A percentile compares a stretch with the other conserved stretches of the same genome.
These are phyloP conservation scores for Daldinia sp. DNA, from an alignment of 2,329 filamentous ascomycete species.

Conservation along the genomic window DNA sequence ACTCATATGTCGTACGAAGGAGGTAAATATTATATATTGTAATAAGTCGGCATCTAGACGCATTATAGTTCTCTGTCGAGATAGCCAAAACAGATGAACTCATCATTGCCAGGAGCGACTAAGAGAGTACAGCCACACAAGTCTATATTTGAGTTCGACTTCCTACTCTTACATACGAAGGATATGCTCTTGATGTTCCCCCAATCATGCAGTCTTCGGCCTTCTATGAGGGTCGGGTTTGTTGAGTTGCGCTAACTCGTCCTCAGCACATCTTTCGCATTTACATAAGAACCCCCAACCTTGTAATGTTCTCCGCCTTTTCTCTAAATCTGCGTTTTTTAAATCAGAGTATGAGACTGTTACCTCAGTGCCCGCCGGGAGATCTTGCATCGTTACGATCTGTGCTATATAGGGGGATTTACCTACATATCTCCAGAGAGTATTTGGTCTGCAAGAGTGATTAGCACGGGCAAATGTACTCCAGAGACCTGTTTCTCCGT, in stretches of 20 bases:
- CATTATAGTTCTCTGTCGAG: too few species aligned
- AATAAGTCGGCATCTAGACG: too few species aligned
- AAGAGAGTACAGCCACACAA: too few species aligned
- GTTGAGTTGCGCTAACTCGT: not conserved
- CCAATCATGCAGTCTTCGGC: too few species aligned
- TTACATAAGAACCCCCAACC: not conserved
- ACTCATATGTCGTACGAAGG: too few species aligned
- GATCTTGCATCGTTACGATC: not conserved
- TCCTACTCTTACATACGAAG: too few species aligned
- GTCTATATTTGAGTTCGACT: too few species aligned
- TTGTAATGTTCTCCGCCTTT: not conserved
- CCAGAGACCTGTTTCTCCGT: not conserved
- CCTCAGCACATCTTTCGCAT: slow-evolving; percentile 1
- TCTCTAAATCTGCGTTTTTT: not conserved
- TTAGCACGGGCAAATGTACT: not conserved
- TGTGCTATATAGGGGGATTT: not conserved
- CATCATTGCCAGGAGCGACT: too few species aligned
- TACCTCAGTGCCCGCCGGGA: not conserved
- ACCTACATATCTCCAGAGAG: not conserved
- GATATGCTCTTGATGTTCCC: too few species aligned
- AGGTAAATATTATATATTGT: too few species aligned
- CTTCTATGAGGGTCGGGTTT: too few species aligned
- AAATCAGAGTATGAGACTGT: not conserved
- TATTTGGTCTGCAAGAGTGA: slow-evolving; percentile 5
- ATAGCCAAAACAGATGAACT: too few species aligned